Base-by-base conservation (phyloP, 352 stramenopile genomes). In the Phytophthora ohioensis region DNA sequence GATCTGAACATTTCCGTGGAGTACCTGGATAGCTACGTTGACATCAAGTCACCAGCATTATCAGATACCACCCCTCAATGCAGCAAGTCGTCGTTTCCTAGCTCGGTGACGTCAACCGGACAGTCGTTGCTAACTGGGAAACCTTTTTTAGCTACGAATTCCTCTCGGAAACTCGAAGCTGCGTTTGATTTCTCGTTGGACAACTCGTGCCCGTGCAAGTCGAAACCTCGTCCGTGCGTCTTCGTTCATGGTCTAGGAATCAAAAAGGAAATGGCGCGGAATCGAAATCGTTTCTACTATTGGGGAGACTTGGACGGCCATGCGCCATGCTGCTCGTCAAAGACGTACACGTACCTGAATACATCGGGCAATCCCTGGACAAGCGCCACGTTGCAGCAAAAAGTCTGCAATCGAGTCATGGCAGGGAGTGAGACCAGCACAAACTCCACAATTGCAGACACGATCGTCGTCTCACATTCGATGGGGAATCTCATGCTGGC, bases 401-500 rank as follows among this genome's bases (percentile, higher is more conserved):
- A 80, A 56, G 57, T 76, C 9, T 78, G 73, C 55, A 34, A 76
- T 49, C 27, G 60, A 10, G 64, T 67, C 0, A 35, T 79, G n/a
- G 48, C 49, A 30, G 64, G 67, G 30, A 78, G 64, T 21, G 48
- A 62, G 15, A 68, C 32, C 11, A 75, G 66, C n/a, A 41, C 13
- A 5, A 59, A 52, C 27, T 57, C 60, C 4, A 63, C 41, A 3
- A 69, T 80, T 39, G 42, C 62, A 5, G 57, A 79, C 41, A 73
- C 75, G 3, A 82, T 81, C 41, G 47, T 85, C 5, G 54, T 81
- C 5, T 57, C 67, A 0, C 75, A 85, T 32, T 85, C 78, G 7
- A 81, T 82, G 72, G 75, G 72, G 10, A 79, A 74, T 11, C 48
- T 85, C 21, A 73, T 79, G 46, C 4, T 78, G 6, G 72, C 42